Base-by-base conservation (phyloP, 73 alveolate species). In the Blepharisma japonicum region DNA sequence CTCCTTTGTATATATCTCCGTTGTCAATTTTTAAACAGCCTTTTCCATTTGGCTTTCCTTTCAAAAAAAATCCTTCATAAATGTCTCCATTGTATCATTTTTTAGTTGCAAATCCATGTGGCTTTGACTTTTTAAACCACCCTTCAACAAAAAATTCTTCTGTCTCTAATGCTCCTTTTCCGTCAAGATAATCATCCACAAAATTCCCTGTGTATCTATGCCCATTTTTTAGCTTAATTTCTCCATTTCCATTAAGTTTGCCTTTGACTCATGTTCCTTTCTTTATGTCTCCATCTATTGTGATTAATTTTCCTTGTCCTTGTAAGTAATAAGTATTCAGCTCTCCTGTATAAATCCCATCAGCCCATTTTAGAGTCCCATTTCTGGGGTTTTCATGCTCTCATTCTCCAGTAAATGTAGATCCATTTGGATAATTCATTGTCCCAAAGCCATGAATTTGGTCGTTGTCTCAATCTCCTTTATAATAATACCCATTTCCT, bases 191-290 rank as follows among this genome's bases (percentile, higher is more conserved):
- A 39, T 61, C 74, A 61, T 61, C 74, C 18, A 61, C 74, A 25
- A 61, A 61, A 61, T 1, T 14, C 74, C 74, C 74, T 61, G 14
- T 2, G 47, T 61, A 61, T 14, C 14, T 14, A 18, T 14, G 14
- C 74, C 74, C 74, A 39, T 61, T 61, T 61, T 61, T 61, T 25
- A 61, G 14, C 14, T 8, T 25, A 25, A 61, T 25, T 61, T 61
- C 74, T 9, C 74, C 38, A 25, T 61, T 25, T n/a, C 74, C 74
- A 25, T 61, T 61, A 5, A 61, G 74, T 25, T 61, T 61, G 38
- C 74, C 74, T 61, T 5, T 61, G 23, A 25, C 38, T 39, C 74
- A 61, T 18, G 47, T 61, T 25, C 74, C 74, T 61, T 61, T 61
- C 23, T 61, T 61, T 25, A 61, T 25, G 5, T 61, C 74, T 25